Evolutionary conservation across 108 stramenopile genomes (phyloP), one percentile per base, ranked within the genome.

Genomic region (Nitzschia sp.): DNA sequence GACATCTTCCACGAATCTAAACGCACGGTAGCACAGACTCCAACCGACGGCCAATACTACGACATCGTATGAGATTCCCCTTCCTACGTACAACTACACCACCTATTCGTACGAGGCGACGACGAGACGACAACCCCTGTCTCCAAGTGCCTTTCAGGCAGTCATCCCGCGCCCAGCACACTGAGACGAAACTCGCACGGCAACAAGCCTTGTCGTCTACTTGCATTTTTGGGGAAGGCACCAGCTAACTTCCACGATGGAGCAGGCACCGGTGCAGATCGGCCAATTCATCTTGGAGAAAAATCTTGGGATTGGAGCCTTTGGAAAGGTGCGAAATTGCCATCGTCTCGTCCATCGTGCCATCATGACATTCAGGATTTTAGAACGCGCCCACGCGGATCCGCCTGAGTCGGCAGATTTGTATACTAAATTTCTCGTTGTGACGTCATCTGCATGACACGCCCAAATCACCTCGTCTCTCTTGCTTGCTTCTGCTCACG

Each of bases 251-350:
- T 48, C 15, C 58, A 77, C 44, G 48, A 92, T 92, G 91, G 91
- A 92, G 62, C 89, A 93, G 67, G 80, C 87, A 51, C 94, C 91
- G 22, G 91, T 99, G 22, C 88, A 91, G 51, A 96, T 99, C 19
- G 99, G 98, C 39, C 95, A 95, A 61, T 99, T 98, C 80, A 87
- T 96, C 11, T 83, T 99, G 61, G 95, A 96, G 52, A 99, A 98
- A 78, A 98, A 98, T 75, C 85, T 99, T 41, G 99, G 99, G 8
- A 98, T 99, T 55, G 99, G 99, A 34, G 98, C 99, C 22, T 99
- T 99, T 67, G 99, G 99, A 92, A 98, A 92, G 97, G 83, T 78
- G 51, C 65, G 82, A 53, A 29, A 17, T 11, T 8, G 43, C 25
- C 51, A 34, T 21, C 7, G 38, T 67, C 21, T 41, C 44, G 61